phyloP scores from a whole-genome alignment of 2,329 filamentous ascomycete genomes.

The Ambrosiella beaveri region DNA sequence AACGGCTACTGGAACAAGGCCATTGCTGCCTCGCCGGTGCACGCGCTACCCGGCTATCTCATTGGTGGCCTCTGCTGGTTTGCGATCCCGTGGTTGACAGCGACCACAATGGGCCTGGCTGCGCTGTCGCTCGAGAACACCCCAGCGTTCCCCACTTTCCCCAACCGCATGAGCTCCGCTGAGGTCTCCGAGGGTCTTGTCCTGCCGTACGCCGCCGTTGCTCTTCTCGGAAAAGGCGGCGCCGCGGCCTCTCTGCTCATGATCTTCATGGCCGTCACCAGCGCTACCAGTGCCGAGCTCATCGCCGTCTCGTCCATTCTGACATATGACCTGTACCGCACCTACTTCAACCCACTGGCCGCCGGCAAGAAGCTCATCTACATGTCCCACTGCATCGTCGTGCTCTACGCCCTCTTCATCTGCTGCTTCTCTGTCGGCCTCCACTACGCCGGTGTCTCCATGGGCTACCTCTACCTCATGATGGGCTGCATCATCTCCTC shows the following conservation, averaged over 20 bases:
- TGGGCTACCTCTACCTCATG: slow-evolving; percentile 77
- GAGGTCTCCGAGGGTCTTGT: slow-evolving; percentile 74
- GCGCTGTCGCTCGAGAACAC: slow-evolving; percentile 64
- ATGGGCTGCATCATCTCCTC: slow-evolving; percentile 86
- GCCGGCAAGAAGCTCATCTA: slow-evolving; percentile 62
- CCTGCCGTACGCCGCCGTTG: slow-evolving; percentile 69
- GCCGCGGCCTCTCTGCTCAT: slow-evolving; percentile 63
- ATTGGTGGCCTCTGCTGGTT: slow-evolving; percentile 81
- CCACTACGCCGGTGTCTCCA: slow-evolving; percentile 56
- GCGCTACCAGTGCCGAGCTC: slow-evolving; percentile 63
- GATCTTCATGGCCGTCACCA: slow-evolving; percentile 82
- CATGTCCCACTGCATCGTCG: slow-evolving; percentile 58
- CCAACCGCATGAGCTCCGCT: slow-evolving; percentile 49
- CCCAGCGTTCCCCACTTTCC: slow-evolving; percentile 55
- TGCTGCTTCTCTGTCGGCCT: slow-evolving; percentile 63
- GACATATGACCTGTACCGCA: slow-evolving; percentile 79
- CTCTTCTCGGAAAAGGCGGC: slow-evolving; percentile 64
- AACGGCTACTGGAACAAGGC: slow-evolving; percentile 90
- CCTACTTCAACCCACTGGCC: slow-evolving; percentile 65
- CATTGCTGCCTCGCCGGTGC: slow-evolving; percentile 69
- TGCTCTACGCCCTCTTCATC: slow-evolving; percentile 56
- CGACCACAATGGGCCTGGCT: slow-evolving; percentile 74
- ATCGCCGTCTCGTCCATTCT: slow-evolving; percentile 76
- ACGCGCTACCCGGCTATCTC: slow-evolving; percentile 77
- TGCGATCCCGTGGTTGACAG: slow-evolving; percentile 77